Base-by-base conservation (phyloP, 805 yeast species). In the Jamesozyma lodderae region DNA sequence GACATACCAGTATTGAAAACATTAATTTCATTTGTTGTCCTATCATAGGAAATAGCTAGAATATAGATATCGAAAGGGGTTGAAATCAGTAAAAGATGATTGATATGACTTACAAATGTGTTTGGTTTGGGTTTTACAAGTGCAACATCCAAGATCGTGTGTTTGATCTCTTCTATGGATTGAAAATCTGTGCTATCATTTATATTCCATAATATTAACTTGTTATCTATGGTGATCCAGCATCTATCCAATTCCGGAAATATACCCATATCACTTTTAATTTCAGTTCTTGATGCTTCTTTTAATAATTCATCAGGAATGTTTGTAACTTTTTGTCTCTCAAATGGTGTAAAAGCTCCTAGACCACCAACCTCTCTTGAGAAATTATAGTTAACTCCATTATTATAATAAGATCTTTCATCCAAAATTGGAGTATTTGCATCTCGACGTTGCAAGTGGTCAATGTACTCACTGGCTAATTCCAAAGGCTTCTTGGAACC, bases 171-270 rank as follows among this genome's bases (percentile, higher is more conserved):
- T 55, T 86, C 96, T 36, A 90, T 81, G 7, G 86, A 76, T 49
- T 79, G 78, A 53, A 77, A 83, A 42, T 81, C 90, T 21, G 73
- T 70, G 10, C 76, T 68, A 41, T 72, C 73, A 7, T 63, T 52
- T 53, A 80, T 77, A 57, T 87, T 81, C 97, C 97, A 92, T 18
- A 94, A 68, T 24, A 82, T 73, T 50, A 90, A 67, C 50, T 81
- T 81, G 55, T 81, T 80, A 53, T 86, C 96, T 23, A 79, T 75
- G 3, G 81, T 76, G 23, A 90, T 71, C 96, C 96, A 92, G 11
- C 88, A 77, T 42, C 94, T 75, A 44, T 76, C 73, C 22, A 92
- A 70, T 41, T 81, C 87, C 0, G 88, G 75, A 47, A 92, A 78
- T 19, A 87, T 63, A 11, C 98, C 98, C 77, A 84, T 79, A 42